Percentiles rank a stretch among this genome's conserved stretches.
Conservation (phyloP, 257 asterid species). For the Paulownia fortunei region DNA sequence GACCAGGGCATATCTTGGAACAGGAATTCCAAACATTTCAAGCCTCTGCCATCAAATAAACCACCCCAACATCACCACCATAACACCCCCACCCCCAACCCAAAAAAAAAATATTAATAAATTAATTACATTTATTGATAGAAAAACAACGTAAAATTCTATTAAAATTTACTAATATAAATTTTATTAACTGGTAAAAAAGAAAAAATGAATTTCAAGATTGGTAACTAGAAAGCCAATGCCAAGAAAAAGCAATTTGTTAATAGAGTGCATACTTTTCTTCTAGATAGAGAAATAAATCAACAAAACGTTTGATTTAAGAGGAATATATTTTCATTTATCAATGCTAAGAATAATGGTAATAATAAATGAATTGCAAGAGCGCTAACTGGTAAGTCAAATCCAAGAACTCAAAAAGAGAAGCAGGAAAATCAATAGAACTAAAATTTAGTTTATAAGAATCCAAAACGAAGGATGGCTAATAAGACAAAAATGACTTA, state of each 20-base stretch:
- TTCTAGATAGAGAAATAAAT: background rate
- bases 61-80: slow-evolving; percentile 7
- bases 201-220: background rate
- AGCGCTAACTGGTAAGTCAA: background rate
- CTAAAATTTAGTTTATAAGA: too few relatives aligned
- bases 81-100: background rate
- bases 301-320: background rate
- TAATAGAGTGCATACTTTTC: background rate
- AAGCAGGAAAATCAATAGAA: too few relatives aligned
- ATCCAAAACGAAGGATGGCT: too few relatives aligned
- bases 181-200: background rate
- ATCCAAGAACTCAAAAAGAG: too few relatives aligned
- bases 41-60: slow-evolving; percentile 59
- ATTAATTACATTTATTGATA: background rate
- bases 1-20: slow-evolving; percentile 91
- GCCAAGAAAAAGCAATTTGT: background rate
- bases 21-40: slow-evolving; percentile 84
- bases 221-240: background rate
- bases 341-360: background rate
- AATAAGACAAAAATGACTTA: background rate
- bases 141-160: too few relatives aligned
- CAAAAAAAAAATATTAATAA: background rate
- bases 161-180: background rate
- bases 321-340: background rate
- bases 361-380: background rate